Percentiles rank a stretch among this genome's conserved stretches.
phyloP scores from a whole-genome alignment of 2,329 filamentous ascomycete species.

The Epichloe elymi region DNA sequence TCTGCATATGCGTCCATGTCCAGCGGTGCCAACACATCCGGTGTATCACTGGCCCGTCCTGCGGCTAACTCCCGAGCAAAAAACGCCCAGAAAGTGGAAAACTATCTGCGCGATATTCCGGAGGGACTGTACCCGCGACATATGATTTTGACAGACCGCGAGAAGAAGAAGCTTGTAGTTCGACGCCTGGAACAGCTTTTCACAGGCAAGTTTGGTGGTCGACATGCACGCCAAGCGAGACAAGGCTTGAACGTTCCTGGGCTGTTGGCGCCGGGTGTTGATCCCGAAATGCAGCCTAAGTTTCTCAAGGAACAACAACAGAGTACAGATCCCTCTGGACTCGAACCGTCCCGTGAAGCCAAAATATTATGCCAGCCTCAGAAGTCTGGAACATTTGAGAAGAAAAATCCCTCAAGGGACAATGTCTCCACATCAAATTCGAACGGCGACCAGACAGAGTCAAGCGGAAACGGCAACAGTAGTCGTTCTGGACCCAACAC shows the following conservation, averaged over 20 bases:
- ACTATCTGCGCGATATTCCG: slow-evolving; percentile 60
- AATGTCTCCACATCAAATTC: slow-evolving; percentile 33
- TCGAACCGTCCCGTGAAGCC: slow-evolving; percentile 34
- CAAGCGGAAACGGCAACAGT: slow-evolving; percentile 21
- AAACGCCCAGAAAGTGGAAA: slow-evolving; percentile 50
- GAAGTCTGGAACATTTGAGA: slow-evolving; percentile 16
- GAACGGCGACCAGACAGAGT: slow-evolving; percentile 33
- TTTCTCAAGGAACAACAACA: slow-evolving; percentile 24
- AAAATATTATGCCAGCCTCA: slow-evolving; percentile 27
- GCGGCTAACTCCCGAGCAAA: slow-evolving; percentile 23
- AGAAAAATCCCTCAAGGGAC: slow-evolving; percentile 29
- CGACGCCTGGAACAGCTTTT: slow-evolving; percentile 69
- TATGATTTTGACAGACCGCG: slow-evolving; percentile 52
- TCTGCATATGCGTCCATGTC: slow-evolving; percentile 61
- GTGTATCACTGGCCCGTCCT: slow-evolving; percentile 24
- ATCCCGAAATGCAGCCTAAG: slow-evolving; percentile 17
- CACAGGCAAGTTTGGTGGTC: slow-evolving; percentile 49
- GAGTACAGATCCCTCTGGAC: not conserved
- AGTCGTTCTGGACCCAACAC: slow-evolving; percentile 20
- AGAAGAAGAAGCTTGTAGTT: slow-evolving; percentile 67
- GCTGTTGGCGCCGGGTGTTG: slow-evolving; percentile 9
- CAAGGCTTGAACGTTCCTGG: slow-evolving; percentile 8
- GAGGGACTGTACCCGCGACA: slow-evolving; percentile 51
- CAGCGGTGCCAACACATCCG: slow-evolving; percentile 32
- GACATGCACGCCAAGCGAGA: slow-evolving; percentile 20